A percentile compares a stretch with the other conserved stretches of the same genome.
These are phyloP conservation scores for Abrus pulchellus DNA, from an alignment of 306 rosid genomes.

Conservation along the genomic window DNA sequence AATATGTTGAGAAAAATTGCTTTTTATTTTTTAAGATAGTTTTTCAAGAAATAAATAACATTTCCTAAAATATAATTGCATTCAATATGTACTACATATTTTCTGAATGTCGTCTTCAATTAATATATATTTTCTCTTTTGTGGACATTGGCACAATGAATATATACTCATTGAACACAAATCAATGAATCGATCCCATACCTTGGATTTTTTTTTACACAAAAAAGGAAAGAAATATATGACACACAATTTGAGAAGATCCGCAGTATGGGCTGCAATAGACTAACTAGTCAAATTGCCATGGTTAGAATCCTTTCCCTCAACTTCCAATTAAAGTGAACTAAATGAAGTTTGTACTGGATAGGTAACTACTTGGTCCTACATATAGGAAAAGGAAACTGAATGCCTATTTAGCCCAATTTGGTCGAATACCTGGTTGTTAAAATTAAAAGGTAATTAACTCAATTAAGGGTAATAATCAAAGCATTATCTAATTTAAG, in stretches of 20 bases:
- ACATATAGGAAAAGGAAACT: no score
- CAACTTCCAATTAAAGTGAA: background rate
- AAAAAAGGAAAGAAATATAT: background rate
- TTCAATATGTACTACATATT: background rate
- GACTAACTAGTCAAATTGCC: conserved; percentile 45
- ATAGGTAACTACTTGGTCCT: no score
- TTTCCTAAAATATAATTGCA: no score
- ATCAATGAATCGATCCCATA: conserved; percentile 30
- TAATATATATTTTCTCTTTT: no score
- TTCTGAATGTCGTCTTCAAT: conserved; percentile 28
- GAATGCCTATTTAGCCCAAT: no score
- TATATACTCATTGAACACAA: background rate
- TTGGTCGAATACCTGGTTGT: no score
- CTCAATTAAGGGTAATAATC: no score
- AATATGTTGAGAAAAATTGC: no score
- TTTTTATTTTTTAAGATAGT: no score
- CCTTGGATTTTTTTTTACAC: background rate
- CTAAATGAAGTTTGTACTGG: background rate
- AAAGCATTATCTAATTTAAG: no score
- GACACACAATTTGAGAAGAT: conserved; percentile 14
- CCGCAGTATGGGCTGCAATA: conserved; percentile 28
- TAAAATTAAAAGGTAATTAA: no score
- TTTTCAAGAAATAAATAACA: no score
- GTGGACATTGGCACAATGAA: background rate
- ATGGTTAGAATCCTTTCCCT: conserved; percentile 41